Evolutionary conservation across 345 rosid genomes (phyloP).

Genomic region (Euclidium syriacum): DNA sequence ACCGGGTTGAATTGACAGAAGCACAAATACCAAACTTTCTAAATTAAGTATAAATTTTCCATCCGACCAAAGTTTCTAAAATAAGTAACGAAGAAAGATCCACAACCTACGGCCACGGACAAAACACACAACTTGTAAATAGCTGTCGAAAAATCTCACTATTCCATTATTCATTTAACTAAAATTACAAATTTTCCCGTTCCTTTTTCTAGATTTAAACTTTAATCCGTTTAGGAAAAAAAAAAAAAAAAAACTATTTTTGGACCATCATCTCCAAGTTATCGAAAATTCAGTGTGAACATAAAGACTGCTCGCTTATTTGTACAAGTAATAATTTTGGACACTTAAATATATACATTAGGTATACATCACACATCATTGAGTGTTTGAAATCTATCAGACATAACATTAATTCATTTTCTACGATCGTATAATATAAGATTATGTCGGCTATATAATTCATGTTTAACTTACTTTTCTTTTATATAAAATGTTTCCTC

Average conservation of each 20-base stretch:
- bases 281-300: neutral
- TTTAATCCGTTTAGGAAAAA: too few species aligned
- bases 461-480: neutral
- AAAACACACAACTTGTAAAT: neutral
- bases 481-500: neutral
- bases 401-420: neutral
- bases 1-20: too few species aligned
- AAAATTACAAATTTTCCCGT: too few species aligned
- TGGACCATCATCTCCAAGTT: neutral
- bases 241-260: too few species aligned
- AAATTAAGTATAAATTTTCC: too few species aligned
- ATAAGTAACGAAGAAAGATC: neutral
- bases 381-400: neutral
- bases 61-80: neutral
- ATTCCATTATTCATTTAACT: neutral
- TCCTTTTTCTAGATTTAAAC: neutral
- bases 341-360: neutral
- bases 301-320: neutral
- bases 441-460: too few species aligned
- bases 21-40: too few species aligned
- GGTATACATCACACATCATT: constrained; percentile 18
- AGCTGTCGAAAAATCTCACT: neutral
- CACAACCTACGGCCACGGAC: constrained; percentile 8
- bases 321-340: neutral
- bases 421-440: neutral